phyloP scores from a whole-genome alignment of 192 early-diverging fungal species.

The Backusella morwellensis region DNA sequence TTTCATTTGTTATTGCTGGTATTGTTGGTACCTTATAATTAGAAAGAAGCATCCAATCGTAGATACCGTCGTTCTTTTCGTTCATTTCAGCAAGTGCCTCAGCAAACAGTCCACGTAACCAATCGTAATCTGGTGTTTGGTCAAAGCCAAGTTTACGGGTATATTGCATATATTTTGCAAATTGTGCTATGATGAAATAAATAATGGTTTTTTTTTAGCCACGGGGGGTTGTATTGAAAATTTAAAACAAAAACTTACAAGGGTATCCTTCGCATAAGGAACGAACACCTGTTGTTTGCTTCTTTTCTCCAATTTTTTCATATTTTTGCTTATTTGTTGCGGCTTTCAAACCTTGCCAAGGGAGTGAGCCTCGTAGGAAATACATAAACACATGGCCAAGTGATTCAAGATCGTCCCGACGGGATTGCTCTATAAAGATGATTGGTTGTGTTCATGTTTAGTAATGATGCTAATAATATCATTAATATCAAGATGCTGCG shows the following conservation, averaged over 20 bases:
- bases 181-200: conserved; percentile 58
- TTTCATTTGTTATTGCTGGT: neutral
- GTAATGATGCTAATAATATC: neutral
- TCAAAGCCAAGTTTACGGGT: conserved; percentile 90
- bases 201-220: neutral
- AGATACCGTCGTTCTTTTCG: conserved; percentile 78
- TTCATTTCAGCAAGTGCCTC: conserved; percentile 68
- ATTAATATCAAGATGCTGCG: neutral
- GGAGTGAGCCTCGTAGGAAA: conserved; percentile 88
- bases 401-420: conserved; percentile 95
- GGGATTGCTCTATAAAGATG: conserved; percentile 73
- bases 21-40: neutral
- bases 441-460: neutral
- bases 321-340: conserved; percentile 98
- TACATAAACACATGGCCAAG: conserved; percentile 99
- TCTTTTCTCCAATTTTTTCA: conserved; percentile 98
- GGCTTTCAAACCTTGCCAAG: conserved; percentile 98
- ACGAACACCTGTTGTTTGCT: conserved; percentile 82
- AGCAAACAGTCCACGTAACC: conserved; percentile 80
- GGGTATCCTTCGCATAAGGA: conserved; percentile 90
- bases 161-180: conserved; percentile 83
- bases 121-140: conserved; percentile 94
- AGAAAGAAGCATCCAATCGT: conserved; percentile 84
- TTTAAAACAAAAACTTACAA: conserved; percentile 32
- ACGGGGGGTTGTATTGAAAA: neutral